Evolutionary conservation across 148 eudicot species (phyloP).

Genomic region (Arctostaphylos glauca): DNA sequence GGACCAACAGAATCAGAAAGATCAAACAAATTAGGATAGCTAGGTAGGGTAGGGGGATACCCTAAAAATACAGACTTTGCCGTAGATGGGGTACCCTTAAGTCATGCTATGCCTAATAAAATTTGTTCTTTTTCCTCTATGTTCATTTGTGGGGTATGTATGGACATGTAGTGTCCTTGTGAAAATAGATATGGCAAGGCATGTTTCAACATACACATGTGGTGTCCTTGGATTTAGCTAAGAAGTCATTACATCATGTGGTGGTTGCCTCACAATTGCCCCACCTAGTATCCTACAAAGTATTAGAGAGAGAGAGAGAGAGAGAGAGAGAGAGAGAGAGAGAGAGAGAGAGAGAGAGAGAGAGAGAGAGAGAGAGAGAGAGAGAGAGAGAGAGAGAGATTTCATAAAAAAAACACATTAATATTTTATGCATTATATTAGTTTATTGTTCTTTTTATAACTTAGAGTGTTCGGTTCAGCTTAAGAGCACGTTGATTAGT

Average conservation of each 20-base stretch:
- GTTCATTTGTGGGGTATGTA: background rate
- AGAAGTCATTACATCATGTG: background rate
- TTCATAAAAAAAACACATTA: too few relatives aligned
- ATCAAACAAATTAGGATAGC: background rate
- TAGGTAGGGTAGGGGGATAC: background rate
- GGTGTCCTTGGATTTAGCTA: background rate
- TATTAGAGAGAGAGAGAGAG: too few relatives aligned
- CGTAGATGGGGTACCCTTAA: background rate
- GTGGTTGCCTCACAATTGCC: background rate
- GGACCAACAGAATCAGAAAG: background rate
- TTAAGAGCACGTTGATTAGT: too few relatives aligned
- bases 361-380: too few relatives aligned
- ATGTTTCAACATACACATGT: background rate
- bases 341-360: too few relatives aligned
- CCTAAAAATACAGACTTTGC: constrained; percentile 3
- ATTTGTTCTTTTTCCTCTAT: background rate
- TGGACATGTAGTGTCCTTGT: background rate
- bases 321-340: too few relatives aligned
- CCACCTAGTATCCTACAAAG: too few relatives aligned
- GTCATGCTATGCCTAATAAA: background rate
- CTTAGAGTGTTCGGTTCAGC: too few relatives aligned
- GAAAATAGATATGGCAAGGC: background rate
- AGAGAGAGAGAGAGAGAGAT: too few relatives aligned
- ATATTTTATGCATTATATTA: too few relatives aligned
- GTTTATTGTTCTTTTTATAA: too few relatives aligned